Evolutionary conservation across 2,329 filamentous ascomycete species (phyloP), one percentile per base, ranked within the genome.

Genomic region (Mycosphaerella arachidis): DNA sequence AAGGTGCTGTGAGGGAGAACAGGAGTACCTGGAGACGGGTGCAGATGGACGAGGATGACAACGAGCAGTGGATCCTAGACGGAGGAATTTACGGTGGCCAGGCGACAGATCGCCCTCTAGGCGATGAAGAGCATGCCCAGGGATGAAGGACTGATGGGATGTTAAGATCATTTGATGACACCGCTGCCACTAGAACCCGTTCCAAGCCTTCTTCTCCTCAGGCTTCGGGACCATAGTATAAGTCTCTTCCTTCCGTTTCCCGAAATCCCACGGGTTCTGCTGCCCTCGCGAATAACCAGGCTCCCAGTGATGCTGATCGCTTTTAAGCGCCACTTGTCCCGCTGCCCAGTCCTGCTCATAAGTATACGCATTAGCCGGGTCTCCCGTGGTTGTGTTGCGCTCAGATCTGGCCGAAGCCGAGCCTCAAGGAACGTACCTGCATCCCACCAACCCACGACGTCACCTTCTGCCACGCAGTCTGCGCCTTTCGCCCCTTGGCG

Each of bases 11-110:
- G 5, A 64, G 66, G 30, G 76, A 75, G 59, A 74, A 71, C 63
- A 73, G 69, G 60, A 76, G 72, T 43, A 63, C 73, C 4, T 82
- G 80, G 80, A 71, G 80, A 50, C 74, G 79, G 45, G 80, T 82
- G 4, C 80, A 82, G 63, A 80, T 82, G 67, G 80, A 82, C 62
- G 76, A 77, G 13, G 78, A 82, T 56, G 80, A 82, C 63, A 82
- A 82, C 58, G 80, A 82, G 70, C 75, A 76, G 59, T 81, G 78
- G 79, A 82, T 82, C 35, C 61, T 82, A 20, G 79, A 82, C 70
- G 80, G 80, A 1, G 80, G 80, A 18, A 72, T 78, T 1, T 80
- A 80, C 66, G 80, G 79, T 13, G 75, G 48, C 8, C 58, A 59
- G 20, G 18, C 43, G 6, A 37, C 48, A 6, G 30, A 54, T 30